Base-by-base conservation (phyloP, 1,284 basidiomycete species). In the Cryptococcus depauperatus region DNA sequence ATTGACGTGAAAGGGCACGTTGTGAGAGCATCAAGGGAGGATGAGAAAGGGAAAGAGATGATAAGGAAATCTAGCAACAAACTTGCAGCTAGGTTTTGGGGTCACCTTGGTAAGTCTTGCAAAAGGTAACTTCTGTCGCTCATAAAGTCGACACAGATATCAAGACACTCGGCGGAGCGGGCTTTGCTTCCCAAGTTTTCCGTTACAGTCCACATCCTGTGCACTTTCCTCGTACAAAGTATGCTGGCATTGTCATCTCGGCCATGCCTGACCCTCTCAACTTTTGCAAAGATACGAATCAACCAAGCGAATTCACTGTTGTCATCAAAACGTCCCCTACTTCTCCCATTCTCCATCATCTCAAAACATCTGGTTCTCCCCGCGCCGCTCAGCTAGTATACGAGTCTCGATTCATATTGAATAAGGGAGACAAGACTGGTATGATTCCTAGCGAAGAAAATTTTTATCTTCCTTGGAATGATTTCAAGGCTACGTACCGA, bases 131-230 rank as follows among this genome's bases (percentile, higher is more conserved):
- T 35, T 18, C 25, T 23, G 16, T 10, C 9, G n/a, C 19, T n/a
- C 16, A 37, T 44, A 30, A 18, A 19, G 13, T 41, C 46, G 33
- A 37, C 3, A 10, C 51, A 74, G 73, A 76, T 47, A 75, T 68
- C 43, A 61, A 63, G 14, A 73, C 74, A 0, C 69, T 76, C 19
- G 74, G 74, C 6, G 75, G 74, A 6, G 75, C 75, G 8, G 75
- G 75, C 0, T 76, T 76, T 48, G 74, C 75, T 0, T 75, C 74
- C 5, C 75, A 75, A 49, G 57, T 65, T 0, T 66, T 70, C 39
- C 50, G 58, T 6, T 72, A 71, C 44, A 52, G 50, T 29, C 51
- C 62, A 8, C 34, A 40, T 11, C 61, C 62, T 2, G 57, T 67
- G 18, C 42, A 43, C 23, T 56, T 66, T 11, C 53, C 63, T 16